Conservation (phyloP, 495 filamentous ascomycete genomes). For the Penicillium psychrofluorescens region DNA sequence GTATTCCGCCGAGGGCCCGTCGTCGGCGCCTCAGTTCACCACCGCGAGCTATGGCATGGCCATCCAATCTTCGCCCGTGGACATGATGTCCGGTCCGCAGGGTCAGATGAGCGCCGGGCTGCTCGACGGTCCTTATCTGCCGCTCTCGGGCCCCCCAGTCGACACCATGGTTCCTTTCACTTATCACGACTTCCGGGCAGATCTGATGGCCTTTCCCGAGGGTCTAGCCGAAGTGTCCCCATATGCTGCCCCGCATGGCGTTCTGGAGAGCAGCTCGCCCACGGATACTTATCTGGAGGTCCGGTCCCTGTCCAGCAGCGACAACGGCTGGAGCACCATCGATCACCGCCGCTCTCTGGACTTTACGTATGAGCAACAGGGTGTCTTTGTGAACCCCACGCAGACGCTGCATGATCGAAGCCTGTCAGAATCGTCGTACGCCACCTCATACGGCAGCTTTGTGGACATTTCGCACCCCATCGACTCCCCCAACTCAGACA, state of each 20-base stretch:
- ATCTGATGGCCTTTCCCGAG: slow-evolving; percentile 46
- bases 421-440: slow-evolving; percentile 77
- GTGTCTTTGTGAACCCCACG: slow-evolving; percentile 75
- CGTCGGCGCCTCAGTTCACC: slow-evolving; percentile 45
- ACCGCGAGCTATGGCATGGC: slow-evolving; percentile 40
- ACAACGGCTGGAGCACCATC: slow-evolving; percentile 75
- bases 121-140: slow-evolving; percentile 60
- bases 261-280: slow-evolving; percentile 69
- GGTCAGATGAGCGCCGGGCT: slow-evolving; percentile 55
- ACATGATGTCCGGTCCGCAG: slow-evolving; percentile 63
- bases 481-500: slow-evolving; percentile 60
- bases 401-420: slow-evolving; percentile 80
- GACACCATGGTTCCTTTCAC: slow-evolving; percentile 58
- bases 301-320: slow-evolving; percentile 72
- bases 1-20: slow-evolving; percentile 36
- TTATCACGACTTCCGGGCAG: slow-evolving; percentile 66
- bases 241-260: slow-evolving; percentile 35
- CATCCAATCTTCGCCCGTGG: slow-evolving; percentile 55
- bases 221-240: slow-evolving; percentile 46
- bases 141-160: slow-evolving; percentile 51
- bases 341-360: slow-evolving; percentile 53
- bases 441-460: slow-evolving; percentile 67
- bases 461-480: slow-evolving; percentile 72
- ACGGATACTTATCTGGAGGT: slow-evolving; percentile 79
- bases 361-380: slow-evolving; percentile 42